Conservation (phyloP, 768 basidiomycete genomes). For the Hygrophoropsis aurantiaca region DNA sequence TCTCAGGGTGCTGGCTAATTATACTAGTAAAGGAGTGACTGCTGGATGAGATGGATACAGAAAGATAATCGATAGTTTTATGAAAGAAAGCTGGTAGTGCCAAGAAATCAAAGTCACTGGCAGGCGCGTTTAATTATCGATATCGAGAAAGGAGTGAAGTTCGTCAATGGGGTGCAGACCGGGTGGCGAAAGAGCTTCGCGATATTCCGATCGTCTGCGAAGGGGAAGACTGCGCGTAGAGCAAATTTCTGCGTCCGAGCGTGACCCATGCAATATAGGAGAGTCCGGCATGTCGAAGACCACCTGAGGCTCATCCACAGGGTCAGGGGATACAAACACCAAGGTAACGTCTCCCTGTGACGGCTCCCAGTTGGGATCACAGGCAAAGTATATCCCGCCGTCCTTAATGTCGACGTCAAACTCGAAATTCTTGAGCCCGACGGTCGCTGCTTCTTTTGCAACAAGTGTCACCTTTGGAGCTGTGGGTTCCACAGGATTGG, state of each 20-base stretch:
- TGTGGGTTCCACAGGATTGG: not conserved
- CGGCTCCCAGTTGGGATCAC: slow-evolving; percentile 20
- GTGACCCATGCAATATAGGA: slow-evolving; percentile 18
- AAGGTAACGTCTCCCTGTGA: slow-evolving; percentile 21
- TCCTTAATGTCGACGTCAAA: slow-evolving; percentile 8
- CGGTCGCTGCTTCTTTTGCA: not conserved
- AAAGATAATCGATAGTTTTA: not conserved
- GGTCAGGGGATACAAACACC: slow-evolving; percentile 24
- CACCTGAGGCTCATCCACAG: slow-evolving; percentile 7
- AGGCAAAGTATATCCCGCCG: slow-evolving; percentile 27
- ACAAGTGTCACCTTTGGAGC: not conserved
- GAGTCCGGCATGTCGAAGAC: slow-evolving; percentile 17
- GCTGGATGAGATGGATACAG: not conserved
- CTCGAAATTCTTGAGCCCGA: not conserved
- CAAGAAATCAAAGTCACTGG: not conserved
- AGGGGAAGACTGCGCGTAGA: not conserved
- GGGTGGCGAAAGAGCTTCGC: not conserved
- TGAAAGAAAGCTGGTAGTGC: not conserved
- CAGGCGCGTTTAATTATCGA: slow-evolving; percentile 8
- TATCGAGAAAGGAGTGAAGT: slow-evolving; percentile 18
- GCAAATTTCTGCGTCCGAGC: slow-evolving; percentile 8
- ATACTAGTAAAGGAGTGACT: no score
- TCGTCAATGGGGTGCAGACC: slow-evolving; percentile 19
- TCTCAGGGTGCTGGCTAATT: not conserved
- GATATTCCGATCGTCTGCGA: not conserved